Evolutionary conservation across 192 early-diverging fungal genomes (phyloP).

Genomic region (Chytriomyces sp.): DNA sequence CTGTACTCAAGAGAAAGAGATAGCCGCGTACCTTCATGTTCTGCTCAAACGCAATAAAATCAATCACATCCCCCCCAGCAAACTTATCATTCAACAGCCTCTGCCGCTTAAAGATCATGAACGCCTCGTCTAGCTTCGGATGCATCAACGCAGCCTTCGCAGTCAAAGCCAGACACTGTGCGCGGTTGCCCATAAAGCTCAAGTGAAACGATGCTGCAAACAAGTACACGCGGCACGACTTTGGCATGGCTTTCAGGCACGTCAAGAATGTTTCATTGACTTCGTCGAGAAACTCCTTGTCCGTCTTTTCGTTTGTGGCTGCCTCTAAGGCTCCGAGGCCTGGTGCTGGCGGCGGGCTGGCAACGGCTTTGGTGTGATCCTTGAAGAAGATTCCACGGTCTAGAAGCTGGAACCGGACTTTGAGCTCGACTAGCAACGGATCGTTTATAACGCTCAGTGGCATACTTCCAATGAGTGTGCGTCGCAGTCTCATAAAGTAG

Average conservation of each 20-base stretch:
- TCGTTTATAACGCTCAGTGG: constrained; percentile 22
- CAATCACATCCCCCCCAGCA: constrained; percentile 55
- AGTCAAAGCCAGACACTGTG: constrained; percentile 49
- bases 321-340: constrained; percentile 6
- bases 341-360: not conserved
- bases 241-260: constrained; percentile 32
- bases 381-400: constrained; percentile 36
- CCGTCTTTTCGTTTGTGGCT: not conserved
- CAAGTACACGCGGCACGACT: constrained; percentile 46
- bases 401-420: constrained; percentile 42
- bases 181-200: constrained; percentile 47
- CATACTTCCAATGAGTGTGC: constrained; percentile 33
- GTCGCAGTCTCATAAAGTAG: constrained; percentile 32
- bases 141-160: constrained; percentile 45
- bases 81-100: constrained; percentile 51
- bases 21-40: constrained; percentile 29
- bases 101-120: constrained; percentile 52
- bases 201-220: constrained; percentile 48
- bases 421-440: constrained; percentile 45
- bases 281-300: constrained; percentile 35
- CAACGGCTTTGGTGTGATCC: constrained; percentile 18
- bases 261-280: constrained; percentile 32
- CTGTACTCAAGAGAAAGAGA: not conserved
- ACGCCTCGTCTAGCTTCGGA: constrained; percentile 50
- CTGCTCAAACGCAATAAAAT: constrained; percentile 58